A percentile compares a stretch with the other conserved stretches of the same genome.
These are phyloP conservation scores for Aspergillus sclerotioniger DNA, from an alignment of 495 filamentous ascomycete genomes.

Conservation along the genomic window DNA sequence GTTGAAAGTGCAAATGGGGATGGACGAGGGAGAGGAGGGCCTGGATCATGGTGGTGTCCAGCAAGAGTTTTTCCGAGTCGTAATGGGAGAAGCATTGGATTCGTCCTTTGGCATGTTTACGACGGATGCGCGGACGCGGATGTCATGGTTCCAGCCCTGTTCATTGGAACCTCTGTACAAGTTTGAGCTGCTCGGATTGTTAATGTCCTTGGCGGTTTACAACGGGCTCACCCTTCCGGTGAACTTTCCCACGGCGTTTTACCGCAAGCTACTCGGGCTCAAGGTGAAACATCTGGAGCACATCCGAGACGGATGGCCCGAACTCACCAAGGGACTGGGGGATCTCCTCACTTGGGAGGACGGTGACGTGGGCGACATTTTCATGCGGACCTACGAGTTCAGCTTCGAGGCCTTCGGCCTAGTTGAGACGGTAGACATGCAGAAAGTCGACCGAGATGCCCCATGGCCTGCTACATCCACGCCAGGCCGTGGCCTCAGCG, in stretches of 20 bases:
- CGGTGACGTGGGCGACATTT: conserved; percentile 77
- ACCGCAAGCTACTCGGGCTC: conserved; percentile 69
- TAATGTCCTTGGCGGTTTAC: conserved; percentile 88
- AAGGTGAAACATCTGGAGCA: conserved; percentile 65
- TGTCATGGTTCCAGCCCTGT: conserved; percentile 84
- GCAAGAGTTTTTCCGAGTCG: conserved; percentile 89
- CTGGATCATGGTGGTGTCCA: conserved; percentile 92
- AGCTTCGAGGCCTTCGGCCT: conserved; percentile 68
- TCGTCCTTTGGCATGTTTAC: conserved; percentile 77
- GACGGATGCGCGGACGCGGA: conserved; percentile 65
- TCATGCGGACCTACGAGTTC: conserved; percentile 80
- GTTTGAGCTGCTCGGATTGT: conserved; percentile 83
- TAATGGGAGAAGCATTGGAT: conserved; percentile 72
- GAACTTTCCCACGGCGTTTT: conserved; percentile 81
- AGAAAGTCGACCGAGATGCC: conserved; percentile 36
- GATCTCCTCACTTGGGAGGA: conserved; percentile 72
- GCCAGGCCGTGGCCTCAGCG: background rate
- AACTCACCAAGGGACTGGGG: conserved; percentile 69
- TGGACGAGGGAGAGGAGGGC: conserved; percentile 79
- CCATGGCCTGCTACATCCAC: conserved; percentile 34
- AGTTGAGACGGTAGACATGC: conserved; percentile 56
- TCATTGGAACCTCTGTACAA: conserved; percentile 81
- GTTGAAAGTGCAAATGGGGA: conserved; percentile 82
- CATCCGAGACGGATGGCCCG: conserved; percentile 86
- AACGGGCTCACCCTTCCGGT: conserved; percentile 89